Conservation (phyloP, 306 rosid genomes). For the Dalbergia cultrata region DNA sequence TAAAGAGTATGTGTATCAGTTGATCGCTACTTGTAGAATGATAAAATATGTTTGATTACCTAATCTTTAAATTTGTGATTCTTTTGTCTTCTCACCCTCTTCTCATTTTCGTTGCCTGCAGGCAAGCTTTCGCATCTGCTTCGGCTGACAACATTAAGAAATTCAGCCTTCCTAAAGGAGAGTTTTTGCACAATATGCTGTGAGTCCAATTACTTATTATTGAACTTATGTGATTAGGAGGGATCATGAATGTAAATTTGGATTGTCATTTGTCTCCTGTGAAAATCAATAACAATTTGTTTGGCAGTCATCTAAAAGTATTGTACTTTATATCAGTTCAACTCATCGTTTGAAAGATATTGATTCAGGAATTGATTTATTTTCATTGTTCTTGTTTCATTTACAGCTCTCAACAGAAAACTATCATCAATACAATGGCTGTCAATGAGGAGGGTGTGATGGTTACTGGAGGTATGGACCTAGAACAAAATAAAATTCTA, state of each 20-base stretch:
- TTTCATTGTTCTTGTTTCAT: constrained; percentile 26
- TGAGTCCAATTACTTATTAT: constrained; percentile 58
- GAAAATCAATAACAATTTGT: constrained; percentile 15
- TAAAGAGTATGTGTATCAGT: constrained; percentile 73
- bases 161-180: constrained; percentile 92
- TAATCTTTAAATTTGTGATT: constrained; percentile 13
- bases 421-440: constrained; percentile 95
- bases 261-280: constrained; percentile 4
- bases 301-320: background rate
- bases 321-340: background rate
- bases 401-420: constrained; percentile 95
- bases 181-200: constrained; percentile 99
- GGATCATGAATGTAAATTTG: constrained; percentile 14
- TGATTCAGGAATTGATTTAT: constrained; percentile 1
- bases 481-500: constrained; percentile 3
- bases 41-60: constrained; percentile 37
- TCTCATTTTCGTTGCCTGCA: constrained; percentile 45
- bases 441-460: constrained; percentile 96
- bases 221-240: constrained; percentile 8
- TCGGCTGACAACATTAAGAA: constrained; percentile 99
- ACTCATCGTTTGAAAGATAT: background rate
- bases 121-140: constrained; percentile 96
- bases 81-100: constrained; percentile 29
- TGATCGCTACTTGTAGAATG: constrained; percentile 27
- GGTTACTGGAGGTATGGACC: constrained; percentile 90